Conservation (phyloP, 75 land plant species). For the Selaginella moellendorffii region DNA sequence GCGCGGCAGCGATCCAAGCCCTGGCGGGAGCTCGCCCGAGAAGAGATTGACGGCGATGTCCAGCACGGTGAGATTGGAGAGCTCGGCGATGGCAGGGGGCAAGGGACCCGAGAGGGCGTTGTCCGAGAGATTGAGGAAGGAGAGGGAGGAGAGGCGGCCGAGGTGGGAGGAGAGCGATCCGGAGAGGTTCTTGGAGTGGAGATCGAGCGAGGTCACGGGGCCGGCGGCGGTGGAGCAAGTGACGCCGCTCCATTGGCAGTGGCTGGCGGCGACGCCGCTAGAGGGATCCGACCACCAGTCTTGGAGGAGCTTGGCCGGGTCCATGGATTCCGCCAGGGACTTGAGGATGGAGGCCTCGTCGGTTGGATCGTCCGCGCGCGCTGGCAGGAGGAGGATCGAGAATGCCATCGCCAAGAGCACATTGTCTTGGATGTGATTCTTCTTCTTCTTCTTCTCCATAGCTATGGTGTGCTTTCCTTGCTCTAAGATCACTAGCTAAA, state of each 20-base stretch:
- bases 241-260: background rate
- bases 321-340: background rate
- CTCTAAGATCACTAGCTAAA: too few relatives aligned
- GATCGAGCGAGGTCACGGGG: background rate
- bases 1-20: background rate
- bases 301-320: background rate
- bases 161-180: background rate
- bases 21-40: background rate
- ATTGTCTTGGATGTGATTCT: too few relatives aligned
- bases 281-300: background rate
- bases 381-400: too few relatives aligned
- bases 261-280: too few relatives aligned
- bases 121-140: background rate
- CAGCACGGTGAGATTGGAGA: background rate
- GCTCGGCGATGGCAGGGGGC: background rate
- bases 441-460: too few relatives aligned
- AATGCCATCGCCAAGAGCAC: too few relatives aligned
- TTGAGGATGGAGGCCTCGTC: background rate
- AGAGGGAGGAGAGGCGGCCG: background rate
- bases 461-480: too few relatives aligned
- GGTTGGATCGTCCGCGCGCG: background rate
- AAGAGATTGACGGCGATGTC: background rate
- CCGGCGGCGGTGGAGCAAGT: background rate
- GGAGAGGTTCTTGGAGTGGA: background rate
- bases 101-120: conserved; percentile 3